These are phyloP conservation scores for Carex arenaria DNA, from an alignment of 202 grass and related monocot species.

Conservation along the genomic window DNA sequence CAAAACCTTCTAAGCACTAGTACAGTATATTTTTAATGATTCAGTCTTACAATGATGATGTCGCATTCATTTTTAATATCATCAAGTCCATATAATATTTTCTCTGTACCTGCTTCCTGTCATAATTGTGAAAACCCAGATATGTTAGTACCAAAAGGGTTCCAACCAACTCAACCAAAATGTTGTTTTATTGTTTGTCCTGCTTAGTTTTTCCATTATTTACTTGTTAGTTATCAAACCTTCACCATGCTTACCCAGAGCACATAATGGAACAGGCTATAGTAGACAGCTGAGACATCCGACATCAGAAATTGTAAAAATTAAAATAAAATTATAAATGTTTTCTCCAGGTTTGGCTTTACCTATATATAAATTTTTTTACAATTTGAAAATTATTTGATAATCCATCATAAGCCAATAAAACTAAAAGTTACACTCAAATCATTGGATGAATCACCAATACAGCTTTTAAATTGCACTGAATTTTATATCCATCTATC, in stretches of 20 bases:
- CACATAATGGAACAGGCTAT: background rate
- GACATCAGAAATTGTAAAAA: too few species aligned
- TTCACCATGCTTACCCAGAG: background rate
- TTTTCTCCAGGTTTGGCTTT: too few species aligned
- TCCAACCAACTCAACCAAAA: background rate
- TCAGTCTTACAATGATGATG: conserved; percentile 80
- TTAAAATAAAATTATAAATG: too few species aligned
- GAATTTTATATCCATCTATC: background rate
- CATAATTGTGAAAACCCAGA: background rate
- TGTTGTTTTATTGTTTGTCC: background rate
- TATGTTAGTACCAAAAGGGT: background rate
- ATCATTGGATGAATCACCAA: background rate
- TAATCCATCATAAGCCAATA: background rate
- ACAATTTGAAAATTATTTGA: background rate
- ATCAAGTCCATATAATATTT: conserved; percentile 91
- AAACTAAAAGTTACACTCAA: background rate
- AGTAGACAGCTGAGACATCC: background rate
- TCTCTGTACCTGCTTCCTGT: conserved; percentile 76
- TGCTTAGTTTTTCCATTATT: background rate
- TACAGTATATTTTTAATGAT: background rate
- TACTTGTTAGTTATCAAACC: background rate
- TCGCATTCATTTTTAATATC: conserved; percentile 60
- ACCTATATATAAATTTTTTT: background rate
- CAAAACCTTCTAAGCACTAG: background rate
- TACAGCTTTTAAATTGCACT: background rate